phyloP scores from a whole-genome alignment of 148 eudicot species.

The Camellia japonica region DNA sequence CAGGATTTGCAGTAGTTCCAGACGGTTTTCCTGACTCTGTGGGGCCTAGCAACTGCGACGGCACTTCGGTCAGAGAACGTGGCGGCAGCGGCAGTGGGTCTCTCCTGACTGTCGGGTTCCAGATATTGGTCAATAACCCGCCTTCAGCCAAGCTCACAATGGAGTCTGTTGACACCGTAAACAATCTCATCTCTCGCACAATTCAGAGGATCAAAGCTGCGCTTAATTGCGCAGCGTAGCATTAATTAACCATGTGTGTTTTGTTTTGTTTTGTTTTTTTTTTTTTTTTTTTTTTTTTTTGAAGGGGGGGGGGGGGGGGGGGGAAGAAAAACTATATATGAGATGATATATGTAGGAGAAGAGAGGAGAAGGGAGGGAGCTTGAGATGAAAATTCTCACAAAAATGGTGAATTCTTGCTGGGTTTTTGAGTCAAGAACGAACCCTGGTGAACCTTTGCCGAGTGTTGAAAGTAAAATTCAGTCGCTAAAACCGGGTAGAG shows the following conservation, averaged over 20 bases:
- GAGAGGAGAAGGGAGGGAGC: neutral
- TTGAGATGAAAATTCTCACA: slow-evolving; percentile 11
- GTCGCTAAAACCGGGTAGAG: neutral
- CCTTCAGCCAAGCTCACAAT: slow-evolving; percentile 51
- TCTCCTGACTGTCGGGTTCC: slow-evolving; percentile 63
- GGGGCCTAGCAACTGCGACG: slow-evolving; percentile 10
- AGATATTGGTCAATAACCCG: slow-evolving; percentile 50
- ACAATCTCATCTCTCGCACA: slow-evolving; percentile 50
- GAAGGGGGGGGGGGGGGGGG: neutral
- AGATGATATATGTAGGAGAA: neutral
- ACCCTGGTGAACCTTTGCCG: slow-evolving; percentile 43
- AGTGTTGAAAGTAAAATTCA: neutral
- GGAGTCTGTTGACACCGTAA: slow-evolving; percentile 63
- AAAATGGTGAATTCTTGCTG: neutral
- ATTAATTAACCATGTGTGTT: neutral
- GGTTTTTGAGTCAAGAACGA: slow-evolving; percentile 64
- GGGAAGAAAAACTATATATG: neutral
- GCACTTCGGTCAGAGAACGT: neutral
- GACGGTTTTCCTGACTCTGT: slow-evolving; percentile 32
- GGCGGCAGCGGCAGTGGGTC: slow-evolving; percentile 31
- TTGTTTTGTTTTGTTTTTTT: neutral
- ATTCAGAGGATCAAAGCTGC: slow-evolving; percentile 58
- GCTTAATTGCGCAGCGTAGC: slow-evolving; percentile 19
- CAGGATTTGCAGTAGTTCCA: slow-evolving; percentile 66
- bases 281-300: neutral